These are phyloP conservation scores for Phytophthora hibernalis DNA, from an alignment of 352 stramenopile species.

Conservation along the genomic window DNA sequence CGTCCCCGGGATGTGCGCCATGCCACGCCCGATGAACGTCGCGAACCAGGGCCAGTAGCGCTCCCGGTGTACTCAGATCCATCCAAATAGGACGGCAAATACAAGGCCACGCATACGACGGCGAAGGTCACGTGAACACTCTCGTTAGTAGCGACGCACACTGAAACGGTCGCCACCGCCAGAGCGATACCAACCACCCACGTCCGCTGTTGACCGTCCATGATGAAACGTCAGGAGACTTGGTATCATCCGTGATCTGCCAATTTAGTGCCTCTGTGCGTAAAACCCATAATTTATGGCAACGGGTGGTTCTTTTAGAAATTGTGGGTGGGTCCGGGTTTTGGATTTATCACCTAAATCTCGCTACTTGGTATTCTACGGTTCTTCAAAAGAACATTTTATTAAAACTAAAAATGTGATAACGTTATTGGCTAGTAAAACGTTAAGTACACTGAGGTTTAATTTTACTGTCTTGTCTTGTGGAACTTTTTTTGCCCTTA, in stretches of 20 bases:
- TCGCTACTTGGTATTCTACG: too few species aligned
- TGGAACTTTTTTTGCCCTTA: too few species aligned
- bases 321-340: too few species aligned
- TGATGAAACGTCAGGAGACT: constrained; percentile 1
- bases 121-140: constrained; percentile 26
- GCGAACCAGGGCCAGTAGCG: constrained; percentile 68
- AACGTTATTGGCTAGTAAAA: too few species aligned
- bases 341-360: too few species aligned
- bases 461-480: too few species aligned
- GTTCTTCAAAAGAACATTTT: too few species aligned
- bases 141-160: constrained; percentile 39
- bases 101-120: constrained; percentile 39
- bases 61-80: constrained; percentile 64
- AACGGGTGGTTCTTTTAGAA: too few species aligned
- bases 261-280: constrained; percentile 22
- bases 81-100: constrained; percentile 69
- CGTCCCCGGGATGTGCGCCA: constrained; percentile 55
- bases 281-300: too few species aligned
- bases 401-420: too few species aligned
- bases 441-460: too few species aligned
- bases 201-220: constrained; percentile 24
- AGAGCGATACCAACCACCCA: constrained; percentile 46
- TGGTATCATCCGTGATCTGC: not conserved
- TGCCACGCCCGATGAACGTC: constrained; percentile 38
- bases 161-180: constrained; percentile 35